Conservation (phyloP, 805 yeast genomes). For the Phaffomyces opuntiae region DNA sequence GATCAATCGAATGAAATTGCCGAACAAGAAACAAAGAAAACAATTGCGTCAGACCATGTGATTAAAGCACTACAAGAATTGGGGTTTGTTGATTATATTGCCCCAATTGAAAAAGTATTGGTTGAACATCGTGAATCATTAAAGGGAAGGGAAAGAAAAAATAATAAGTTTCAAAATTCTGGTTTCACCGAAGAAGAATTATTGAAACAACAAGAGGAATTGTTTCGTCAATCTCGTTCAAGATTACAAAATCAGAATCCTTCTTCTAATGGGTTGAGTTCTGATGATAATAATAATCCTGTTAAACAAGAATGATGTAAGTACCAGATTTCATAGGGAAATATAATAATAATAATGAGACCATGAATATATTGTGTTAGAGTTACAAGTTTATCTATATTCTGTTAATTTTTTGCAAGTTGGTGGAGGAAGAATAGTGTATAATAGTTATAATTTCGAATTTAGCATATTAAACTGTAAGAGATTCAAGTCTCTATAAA, state of each 20-base stretch:
- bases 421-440: neutral
- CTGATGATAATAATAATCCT: slow-evolving; percentile 2
- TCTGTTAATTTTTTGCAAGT: neutral
- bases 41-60: slow-evolving; percentile 95
- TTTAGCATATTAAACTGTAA: no score
- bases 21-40: slow-evolving; percentile 90
- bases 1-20: slow-evolving; percentile 95
- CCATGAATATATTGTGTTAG: neutral
- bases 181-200: slow-evolving; percentile 92
- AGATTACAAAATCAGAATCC: slow-evolving; percentile 38
- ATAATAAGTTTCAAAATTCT: slow-evolving; percentile 86
- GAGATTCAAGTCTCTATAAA: no score
- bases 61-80: slow-evolving; percentile 80
- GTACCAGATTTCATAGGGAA: neutral
- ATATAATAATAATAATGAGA: neutral
- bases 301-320: slow-evolving; percentile 5
- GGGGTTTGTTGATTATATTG: slow-evolving; percentile 81
- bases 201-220: slow-evolving; percentile 84
- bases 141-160: slow-evolving; percentile 84
- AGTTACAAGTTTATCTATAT: neutral
- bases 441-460: neutral
- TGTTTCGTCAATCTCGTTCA: slow-evolving; percentile 73
- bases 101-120: slow-evolving; percentile 70
- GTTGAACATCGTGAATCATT: slow-evolving; percentile 82
- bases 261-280: neutral